These are phyloP conservation scores for Dictyostelium intermedium DNA, from an alignment of 78 protist species.

Conservation along the genomic window DNA sequence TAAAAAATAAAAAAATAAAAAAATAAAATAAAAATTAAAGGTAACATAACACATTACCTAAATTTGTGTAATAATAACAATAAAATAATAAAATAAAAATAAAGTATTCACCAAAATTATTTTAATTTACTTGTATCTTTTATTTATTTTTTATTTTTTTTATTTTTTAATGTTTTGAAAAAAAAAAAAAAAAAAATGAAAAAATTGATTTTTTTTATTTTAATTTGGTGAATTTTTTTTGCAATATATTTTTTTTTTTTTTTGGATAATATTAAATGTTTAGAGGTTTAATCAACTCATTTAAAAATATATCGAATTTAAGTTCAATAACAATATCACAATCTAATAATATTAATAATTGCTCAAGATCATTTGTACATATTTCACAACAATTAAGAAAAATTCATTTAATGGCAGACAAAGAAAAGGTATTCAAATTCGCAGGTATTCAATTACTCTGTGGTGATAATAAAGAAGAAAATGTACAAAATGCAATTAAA, in stretches of 20 bases:
- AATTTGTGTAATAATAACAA: background rate
- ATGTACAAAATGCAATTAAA: conserved; percentile 85
- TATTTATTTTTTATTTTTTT: too few species aligned
- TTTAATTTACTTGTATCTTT: too few species aligned
- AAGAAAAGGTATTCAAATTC: conserved; percentile 51
- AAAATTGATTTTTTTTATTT: too few species aligned
- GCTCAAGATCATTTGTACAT: background rate
- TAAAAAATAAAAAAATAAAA: too few species aligned
- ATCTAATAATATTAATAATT: background rate
- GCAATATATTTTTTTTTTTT: too few species aligned
- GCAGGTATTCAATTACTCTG: conserved; percentile 89
- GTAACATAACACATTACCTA: background rate
- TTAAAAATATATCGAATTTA: background rate
- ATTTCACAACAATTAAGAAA: conserved; percentile 9
- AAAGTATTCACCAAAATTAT: too few species aligned
- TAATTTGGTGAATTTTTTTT: too few species aligned
- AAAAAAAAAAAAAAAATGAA: too few species aligned
- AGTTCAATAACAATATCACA: background rate
- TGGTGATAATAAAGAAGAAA: conserved; percentile 82
- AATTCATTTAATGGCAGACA: background rate
- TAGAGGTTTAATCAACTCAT: background rate
- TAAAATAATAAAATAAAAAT: too few species aligned
- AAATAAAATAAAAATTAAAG: background rate
- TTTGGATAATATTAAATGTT: background rate
- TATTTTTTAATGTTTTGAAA: too few species aligned